A percentile compares a stretch with the other conserved stretches of the same genome.
These are phyloP conservation scores for Ustilago xerochloae DNA, from an alignment of 1,284 basidiomycete species.

Conservation along the genomic window DNA sequence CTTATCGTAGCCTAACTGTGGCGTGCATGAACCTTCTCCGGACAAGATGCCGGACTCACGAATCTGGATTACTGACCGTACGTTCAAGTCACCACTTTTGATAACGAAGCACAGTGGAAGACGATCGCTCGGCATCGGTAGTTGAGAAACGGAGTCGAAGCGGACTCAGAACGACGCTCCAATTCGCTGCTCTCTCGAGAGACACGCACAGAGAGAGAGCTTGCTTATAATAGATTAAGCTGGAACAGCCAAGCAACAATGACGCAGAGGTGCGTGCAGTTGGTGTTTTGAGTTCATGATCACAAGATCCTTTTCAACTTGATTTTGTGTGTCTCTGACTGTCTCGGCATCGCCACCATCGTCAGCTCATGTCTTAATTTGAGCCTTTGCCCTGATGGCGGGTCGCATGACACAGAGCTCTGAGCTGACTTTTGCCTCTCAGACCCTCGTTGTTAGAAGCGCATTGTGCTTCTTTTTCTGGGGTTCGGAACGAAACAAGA, in stretches of 20 bases:
- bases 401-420: too few species aligned
- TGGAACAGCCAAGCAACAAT: too few species aligned
- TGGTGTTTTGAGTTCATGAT: not conserved
- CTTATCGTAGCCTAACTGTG: not conserved
- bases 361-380: not conserved
- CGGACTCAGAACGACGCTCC: not conserved
- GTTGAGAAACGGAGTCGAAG: not conserved
- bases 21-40: not conserved
- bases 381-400: too few species aligned
- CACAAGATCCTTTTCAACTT: constrained; percentile 19
- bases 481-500: not conserved
- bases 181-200: too few species aligned
- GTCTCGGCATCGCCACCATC: not conserved
- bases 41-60: constrained; percentile 1
- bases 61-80: too few species aligned
- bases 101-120: not conserved
- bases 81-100: too few species aligned
- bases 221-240: too few species aligned
- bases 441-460: too few species aligned
- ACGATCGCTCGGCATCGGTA: not conserved
- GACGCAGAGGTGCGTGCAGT: not conserved
- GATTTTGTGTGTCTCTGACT: too few species aligned
- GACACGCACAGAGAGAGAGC: too few species aligned
- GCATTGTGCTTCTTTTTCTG: constrained; percentile 7
- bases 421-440: too few species aligned